phyloP scores from a whole-genome alignment of 2,329 filamentous ascomycete genomes.

The Exophiala sp. region DNA sequence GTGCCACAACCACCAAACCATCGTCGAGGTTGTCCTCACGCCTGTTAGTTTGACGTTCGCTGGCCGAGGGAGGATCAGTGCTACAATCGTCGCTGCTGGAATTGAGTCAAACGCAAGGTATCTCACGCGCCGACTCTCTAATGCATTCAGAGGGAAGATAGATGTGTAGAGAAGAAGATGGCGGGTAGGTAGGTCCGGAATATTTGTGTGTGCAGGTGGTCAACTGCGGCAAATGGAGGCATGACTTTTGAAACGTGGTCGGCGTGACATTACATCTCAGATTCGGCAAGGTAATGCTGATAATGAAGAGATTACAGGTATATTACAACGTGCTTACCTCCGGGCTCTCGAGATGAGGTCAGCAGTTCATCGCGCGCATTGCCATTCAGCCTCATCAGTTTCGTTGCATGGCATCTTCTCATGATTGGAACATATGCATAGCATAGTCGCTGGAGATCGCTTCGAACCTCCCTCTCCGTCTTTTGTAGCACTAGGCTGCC shows the following conservation, averaged over 20 bases:
- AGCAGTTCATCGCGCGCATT: slow-evolving; percentile 1
- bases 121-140: too few relatives aligned
- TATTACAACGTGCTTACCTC: too few relatives aligned
- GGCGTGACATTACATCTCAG: too few relatives aligned
- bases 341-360: slow-evolving; percentile 19
- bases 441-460: slow-evolving; percentile 13
- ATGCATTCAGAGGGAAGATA: too few relatives aligned
- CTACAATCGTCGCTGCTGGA: too few relatives aligned
- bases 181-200: neutral
- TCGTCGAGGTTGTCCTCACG: slow-evolving; percentile 2
- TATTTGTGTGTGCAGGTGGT: too few relatives aligned
- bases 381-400: slow-evolving; percentile 10
- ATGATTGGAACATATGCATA: slow-evolving; percentile 24
- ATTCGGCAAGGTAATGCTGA: too few relatives aligned
- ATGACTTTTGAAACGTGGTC: neutral
- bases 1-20: slow-evolving; percentile 26
- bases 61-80: neutral
- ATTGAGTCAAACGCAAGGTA: too few relatives aligned
- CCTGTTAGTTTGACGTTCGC: neutral
- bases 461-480: neutral
- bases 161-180: neutral
- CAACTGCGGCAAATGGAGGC: too few relatives aligned
- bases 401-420: slow-evolving; percentile 3
- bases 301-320: too few relatives aligned
- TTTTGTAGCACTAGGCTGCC: slow-evolving; percentile 6